Percentiles rank a stretch among this genome's conserved stretches.
These are phyloP conservation scores for Suhomyces bokatorum DNA, from an alignment of 1,139 yeast species.

Conservation along the genomic window DNA sequence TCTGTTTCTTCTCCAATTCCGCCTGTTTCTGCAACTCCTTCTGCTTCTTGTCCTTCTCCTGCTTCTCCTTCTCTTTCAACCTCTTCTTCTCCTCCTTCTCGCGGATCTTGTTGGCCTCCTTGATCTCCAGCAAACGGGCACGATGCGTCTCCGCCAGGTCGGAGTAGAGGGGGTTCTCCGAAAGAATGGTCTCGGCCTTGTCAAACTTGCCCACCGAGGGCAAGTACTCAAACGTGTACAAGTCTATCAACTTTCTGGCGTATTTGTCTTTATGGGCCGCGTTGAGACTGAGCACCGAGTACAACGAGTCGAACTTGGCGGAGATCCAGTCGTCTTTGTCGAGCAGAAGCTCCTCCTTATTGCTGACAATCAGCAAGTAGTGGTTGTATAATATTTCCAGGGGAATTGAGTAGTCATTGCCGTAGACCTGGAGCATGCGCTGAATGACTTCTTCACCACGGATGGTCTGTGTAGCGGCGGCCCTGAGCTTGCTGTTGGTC, in stretches of 20 bases:
- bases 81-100: conserved; percentile 21
- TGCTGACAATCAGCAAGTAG: conserved; percentile 30
- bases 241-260: conserved; percentile 29
- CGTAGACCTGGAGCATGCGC: conserved; percentile 24
- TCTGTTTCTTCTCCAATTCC: conserved; percentile 28
- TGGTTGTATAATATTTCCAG: conserved; percentile 37
- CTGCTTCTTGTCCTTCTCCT: conserved; percentile 22
- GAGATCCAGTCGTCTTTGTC: conserved; percentile 9
- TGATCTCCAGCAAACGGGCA: conserved; percentile 21
- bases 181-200: conserved; percentile 31
- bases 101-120: conserved; percentile 19
- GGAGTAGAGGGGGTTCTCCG: conserved; percentile 21
- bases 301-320: conserved; percentile 11
- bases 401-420: conserved; percentile 29
- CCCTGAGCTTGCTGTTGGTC: not conserved
- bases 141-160: conserved; percentile 17
- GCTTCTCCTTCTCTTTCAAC: conserved; percentile 14
- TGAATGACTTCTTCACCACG: conserved; percentile 25
- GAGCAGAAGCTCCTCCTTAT: conserved; percentile 17
- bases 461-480: conserved; percentile 18
- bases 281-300: conserved; percentile 11
- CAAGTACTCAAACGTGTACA: conserved; percentile 39
- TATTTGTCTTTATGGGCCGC: conserved; percentile 19
- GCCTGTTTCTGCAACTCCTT: conserved; percentile 24
- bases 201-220: conserved; percentile 31